Percentiles rank a stretch among this genome's conserved stretches.
Conservation (phyloP, 495 filamentous ascomycete species). For the Hyaloscypha finlandica region DNA sequence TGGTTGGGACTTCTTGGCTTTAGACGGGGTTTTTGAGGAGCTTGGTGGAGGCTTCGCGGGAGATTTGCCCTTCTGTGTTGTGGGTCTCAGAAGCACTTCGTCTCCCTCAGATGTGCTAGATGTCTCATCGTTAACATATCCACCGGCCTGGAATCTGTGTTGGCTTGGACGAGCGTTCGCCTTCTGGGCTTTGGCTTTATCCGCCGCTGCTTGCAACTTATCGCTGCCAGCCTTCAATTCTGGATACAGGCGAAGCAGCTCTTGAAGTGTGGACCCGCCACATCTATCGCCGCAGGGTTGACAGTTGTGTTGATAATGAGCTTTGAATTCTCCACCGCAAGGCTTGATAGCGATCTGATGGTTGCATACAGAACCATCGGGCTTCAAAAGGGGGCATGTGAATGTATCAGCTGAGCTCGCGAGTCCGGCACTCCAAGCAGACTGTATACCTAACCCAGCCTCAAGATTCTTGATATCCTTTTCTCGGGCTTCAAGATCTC, state of each 20-base stretch:
- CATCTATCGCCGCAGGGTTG: not conserved
- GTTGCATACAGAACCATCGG: not conserved
- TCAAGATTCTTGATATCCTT: not conserved
- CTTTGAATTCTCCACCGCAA: not conserved
- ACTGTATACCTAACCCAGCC: not conserved
- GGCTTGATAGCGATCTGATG: not conserved
- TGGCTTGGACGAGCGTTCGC: not conserved
- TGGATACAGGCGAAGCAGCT: not conserved
- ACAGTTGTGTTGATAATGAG: conserved; percentile 3
- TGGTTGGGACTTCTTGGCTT: not conserved
- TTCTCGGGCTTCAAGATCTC: not conserved
- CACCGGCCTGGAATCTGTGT: not conserved
- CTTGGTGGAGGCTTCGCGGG: not conserved
- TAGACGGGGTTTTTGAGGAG: not conserved
- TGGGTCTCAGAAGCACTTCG: not conserved
- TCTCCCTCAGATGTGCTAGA: not conserved
- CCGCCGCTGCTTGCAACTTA: not conserved
- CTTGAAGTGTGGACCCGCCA: not conserved
- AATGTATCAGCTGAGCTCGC: not conserved
- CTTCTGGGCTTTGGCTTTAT: not conserved
- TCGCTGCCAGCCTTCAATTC: not conserved
- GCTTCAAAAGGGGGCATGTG: not conserved
- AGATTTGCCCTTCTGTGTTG: not conserved
- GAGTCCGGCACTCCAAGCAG: not conserved
- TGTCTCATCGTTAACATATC: not conserved